phyloP scores from a whole-genome alignment of 2,329 filamentous ascomycete species.

The Fusarium mundagurra region DNA sequence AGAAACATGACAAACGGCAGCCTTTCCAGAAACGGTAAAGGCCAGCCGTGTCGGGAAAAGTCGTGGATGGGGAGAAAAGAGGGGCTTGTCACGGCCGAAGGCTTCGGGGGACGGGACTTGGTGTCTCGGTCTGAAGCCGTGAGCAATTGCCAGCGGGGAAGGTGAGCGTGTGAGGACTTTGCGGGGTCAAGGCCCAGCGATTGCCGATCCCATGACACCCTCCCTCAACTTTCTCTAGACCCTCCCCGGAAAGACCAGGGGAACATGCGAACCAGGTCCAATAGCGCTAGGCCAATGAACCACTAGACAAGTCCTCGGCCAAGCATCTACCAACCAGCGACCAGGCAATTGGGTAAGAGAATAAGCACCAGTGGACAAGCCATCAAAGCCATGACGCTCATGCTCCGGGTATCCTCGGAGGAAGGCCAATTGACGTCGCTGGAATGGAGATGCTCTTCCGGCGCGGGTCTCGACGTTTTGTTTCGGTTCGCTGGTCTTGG shows the following conservation, averaged over 20 bases:
- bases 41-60: slow-evolving; percentile 36
- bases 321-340: slow-evolving; percentile 43
- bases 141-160: slow-evolving; percentile 22
- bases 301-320: slow-evolving; percentile 29
- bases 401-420: slow-evolving; percentile 43
- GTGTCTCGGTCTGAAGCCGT: slow-evolving; percentile 36
- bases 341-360: slow-evolving; percentile 44
- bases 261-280: slow-evolving; percentile 33
- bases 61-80: slow-evolving; percentile 38
- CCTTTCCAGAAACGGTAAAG: slow-evolving; percentile 20
- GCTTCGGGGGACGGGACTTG: slow-evolving; percentile 26
- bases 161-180: slow-evolving; percentile 26
- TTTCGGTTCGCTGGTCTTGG: slow-evolving; percentile 6
- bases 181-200: slow-evolving; percentile 37
- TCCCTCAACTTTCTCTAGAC: neutral
- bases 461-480: slow-evolving; percentile 15
- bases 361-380: slow-evolving; percentile 42
- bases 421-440: slow-evolving; percentile 37
- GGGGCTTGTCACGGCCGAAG: slow-evolving; percentile 33
- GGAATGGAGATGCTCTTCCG: slow-evolving; percentile 36
- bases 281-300: slow-evolving; percentile 23
- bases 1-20: slow-evolving; percentile 1
- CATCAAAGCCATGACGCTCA: slow-evolving; percentile 38
- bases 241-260: slow-evolving; percentile 31
- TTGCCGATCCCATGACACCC: slow-evolving; percentile 43